phyloP scores from a whole-genome alignment of 2,329 filamentous ascomycete species.

The Fusarium xylarioides region DNA sequence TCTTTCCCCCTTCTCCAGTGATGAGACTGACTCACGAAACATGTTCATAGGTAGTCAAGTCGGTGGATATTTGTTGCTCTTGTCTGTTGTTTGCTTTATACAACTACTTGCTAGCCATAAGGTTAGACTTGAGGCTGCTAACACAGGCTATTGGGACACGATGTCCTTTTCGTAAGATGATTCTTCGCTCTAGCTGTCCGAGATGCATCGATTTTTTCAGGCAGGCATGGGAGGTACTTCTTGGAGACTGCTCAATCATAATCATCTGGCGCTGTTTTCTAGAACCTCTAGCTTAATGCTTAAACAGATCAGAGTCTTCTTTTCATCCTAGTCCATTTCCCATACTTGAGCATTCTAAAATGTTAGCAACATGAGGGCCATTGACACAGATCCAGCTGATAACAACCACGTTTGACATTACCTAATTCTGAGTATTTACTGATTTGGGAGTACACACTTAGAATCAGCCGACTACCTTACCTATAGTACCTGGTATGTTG shows the following conservation, averaged over 20 bases:
- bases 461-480: neutral
- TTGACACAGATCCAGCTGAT: neutral
- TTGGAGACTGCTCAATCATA: neutral
- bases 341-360: neutral
- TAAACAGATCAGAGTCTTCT: neutral
- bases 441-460: neutral
- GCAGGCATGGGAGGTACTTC: neutral
- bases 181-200: neutral
- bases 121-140: neutral
- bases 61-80: neutral
- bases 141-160: neutral
- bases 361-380: neutral
- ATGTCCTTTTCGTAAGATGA: neutral
- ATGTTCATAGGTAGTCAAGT: neutral
- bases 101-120: neutral
- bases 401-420: neutral
- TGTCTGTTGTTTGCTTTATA: neutral
- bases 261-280: neutral
- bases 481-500: too few species aligned
- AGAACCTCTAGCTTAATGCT: neutral
- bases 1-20: neutral
- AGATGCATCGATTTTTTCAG: neutral
- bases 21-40: neutral
- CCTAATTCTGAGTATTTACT: too few species aligned
- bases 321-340: neutral